These are phyloP conservation scores for Asterochloris sp. DNA, from an alignment of 139 green algal species.

Conservation along the genomic window DNA sequence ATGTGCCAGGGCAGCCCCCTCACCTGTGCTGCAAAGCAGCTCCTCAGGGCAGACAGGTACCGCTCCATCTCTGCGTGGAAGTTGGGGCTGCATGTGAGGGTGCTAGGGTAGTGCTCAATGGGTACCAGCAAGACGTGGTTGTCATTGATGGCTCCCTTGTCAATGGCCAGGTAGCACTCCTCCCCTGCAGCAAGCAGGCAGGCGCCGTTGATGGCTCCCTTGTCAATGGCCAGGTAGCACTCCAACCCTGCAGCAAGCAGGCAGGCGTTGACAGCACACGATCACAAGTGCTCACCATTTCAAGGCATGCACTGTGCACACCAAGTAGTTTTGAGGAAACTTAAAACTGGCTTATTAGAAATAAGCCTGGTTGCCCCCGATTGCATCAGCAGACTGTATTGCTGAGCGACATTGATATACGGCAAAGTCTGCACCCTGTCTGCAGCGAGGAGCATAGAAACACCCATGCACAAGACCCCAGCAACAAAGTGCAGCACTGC, in stretches of 20 bases:
- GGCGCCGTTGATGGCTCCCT: conserved; percentile 62
- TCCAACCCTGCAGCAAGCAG: conserved; percentile 49
- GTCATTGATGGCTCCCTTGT: conserved; percentile 79
- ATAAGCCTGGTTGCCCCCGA: too few relatives aligned
- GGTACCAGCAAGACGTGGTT: conserved; percentile 86
- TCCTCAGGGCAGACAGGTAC: conserved; percentile 75
- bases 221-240: conserved; percentile 77
- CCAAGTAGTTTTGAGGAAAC: too few relatives aligned
- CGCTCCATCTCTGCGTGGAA: conserved; percentile 53
- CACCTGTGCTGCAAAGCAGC: conserved; percentile 45
- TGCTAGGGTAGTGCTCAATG: conserved; percentile 82
- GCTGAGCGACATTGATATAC: too few relatives aligned
- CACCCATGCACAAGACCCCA: too few relatives aligned
- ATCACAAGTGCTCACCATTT: too few relatives aligned
- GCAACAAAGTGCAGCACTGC: too few relatives aligned
- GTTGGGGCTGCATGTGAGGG: conserved; percentile 39
- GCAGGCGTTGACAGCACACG: too few relatives aligned
- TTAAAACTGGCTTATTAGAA: too few relatives aligned
- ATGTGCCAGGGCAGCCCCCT: not conserved
- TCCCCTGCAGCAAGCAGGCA: conserved; percentile 36
- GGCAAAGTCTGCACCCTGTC: too few relatives aligned
- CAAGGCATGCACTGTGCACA: too few relatives aligned
- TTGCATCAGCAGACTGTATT: too few relatives aligned
- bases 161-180: conserved; percentile 77
- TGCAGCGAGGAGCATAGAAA: too few relatives aligned